Percentiles rank a stretch among this genome's conserved stretches.
Conservation (phyloP, 768 basidiomycete species). For the Lactarius hatsudake region DNA sequence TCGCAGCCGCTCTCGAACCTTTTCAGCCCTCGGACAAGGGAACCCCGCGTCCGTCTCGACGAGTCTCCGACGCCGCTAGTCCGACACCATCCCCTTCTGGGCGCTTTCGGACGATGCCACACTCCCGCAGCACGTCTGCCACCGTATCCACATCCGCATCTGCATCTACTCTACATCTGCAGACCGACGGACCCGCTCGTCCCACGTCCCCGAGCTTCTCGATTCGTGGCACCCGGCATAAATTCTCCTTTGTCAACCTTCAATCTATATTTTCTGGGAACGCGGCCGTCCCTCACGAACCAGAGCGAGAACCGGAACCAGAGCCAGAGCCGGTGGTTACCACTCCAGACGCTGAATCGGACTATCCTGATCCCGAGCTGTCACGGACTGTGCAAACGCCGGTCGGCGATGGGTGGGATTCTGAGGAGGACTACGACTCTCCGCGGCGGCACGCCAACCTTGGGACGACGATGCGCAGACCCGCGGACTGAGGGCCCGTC, state of each 20-base stretch:
- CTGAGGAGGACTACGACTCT: slow-evolving; percentile 22
- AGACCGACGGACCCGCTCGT: slow-evolving; percentile 7
- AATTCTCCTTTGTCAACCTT: slow-evolving; percentile 37
- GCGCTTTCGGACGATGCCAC: slow-evolving; percentile 15
- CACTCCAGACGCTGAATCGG: slow-evolving; percentile 9
- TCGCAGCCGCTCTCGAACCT: slow-evolving; percentile 34
- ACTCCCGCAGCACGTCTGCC: slow-evolving; percentile 15
- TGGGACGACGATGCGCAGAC: background rate
- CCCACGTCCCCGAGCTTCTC: slow-evolving; percentile 29
- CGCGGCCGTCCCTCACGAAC: background rate
- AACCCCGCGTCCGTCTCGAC: slow-evolving; percentile 8
- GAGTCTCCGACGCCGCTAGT: background rate
- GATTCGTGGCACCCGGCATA: slow-evolving; percentile 32
- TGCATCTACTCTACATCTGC: slow-evolving; percentile 20
- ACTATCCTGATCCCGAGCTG: background rate
- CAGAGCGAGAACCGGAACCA: slow-evolving; percentile 18
- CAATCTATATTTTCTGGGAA: slow-evolving; percentile 33
- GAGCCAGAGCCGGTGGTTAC: slow-evolving; percentile 4
- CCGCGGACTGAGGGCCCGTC: background rate
- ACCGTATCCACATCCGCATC: slow-evolving; percentile 16
- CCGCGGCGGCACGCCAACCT: slow-evolving; percentile 16
- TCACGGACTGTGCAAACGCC: slow-evolving; percentile 10
- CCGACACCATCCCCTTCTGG: background rate
- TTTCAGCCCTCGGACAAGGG: slow-evolving; percentile 29
- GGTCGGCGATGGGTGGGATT: slow-evolving; percentile 21